Evolutionary conservation across 805 yeast genomes (phyloP).

Genomic region (Saccharomyces eubayanus): DNA sequence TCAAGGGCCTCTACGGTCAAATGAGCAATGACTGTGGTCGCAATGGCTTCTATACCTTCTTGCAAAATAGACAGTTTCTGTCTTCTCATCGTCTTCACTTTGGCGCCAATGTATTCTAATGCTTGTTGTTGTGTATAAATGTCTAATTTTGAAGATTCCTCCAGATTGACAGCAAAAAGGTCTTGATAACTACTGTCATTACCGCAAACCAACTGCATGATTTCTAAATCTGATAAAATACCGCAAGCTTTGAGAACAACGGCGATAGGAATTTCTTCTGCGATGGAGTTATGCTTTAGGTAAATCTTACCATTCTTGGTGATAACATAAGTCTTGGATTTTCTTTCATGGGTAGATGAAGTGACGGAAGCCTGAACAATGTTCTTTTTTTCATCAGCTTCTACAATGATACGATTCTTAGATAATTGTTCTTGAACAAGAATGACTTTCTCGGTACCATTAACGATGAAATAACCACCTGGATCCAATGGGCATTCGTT

Average conservation of each 20-base stretch:
- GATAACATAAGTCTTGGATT: slow-evolving; percentile 91
- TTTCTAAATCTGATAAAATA: slow-evolving; percentile 81
- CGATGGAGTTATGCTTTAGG: slow-evolving; percentile 88
- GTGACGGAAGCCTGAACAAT: slow-evolving; percentile 97
- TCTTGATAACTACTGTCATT: slow-evolving; percentile 83
- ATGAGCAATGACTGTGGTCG: slow-evolving; percentile 94
- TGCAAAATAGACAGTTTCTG: slow-evolving; percentile 74
- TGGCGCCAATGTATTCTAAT: slow-evolving; percentile 77
- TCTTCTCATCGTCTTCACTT: slow-evolving; percentile 89
- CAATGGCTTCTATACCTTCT: slow-evolving; percentile 94
- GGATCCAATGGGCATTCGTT: slow-evolving; percentile 97
- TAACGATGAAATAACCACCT: slow-evolving; percentile 95
- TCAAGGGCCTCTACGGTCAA: slow-evolving; percentile 76
- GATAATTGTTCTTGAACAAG: slow-evolving; percentile 94
- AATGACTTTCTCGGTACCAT: slow-evolving; percentile 96
- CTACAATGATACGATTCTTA: slow-evolving; percentile 95
- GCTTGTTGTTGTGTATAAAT: slow-evolving; percentile 92
- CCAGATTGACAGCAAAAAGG: slow-evolving; percentile 84
- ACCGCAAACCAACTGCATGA: slow-evolving; percentile 91
- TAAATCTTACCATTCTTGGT: slow-evolving; percentile 85
- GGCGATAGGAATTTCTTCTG: slow-evolving; percentile 93
- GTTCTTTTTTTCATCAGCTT: slow-evolving; percentile 89
- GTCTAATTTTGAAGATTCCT: slow-evolving; percentile 81
- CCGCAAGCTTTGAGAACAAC: slow-evolving; percentile 93
- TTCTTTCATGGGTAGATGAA: slow-evolving; percentile 95